Evolutionary conservation across 2,329 filamentous ascomycete genomes (phyloP), one percentile per base, ranked within the genome.

Genomic region (Paradendryphiella salina): DNA sequence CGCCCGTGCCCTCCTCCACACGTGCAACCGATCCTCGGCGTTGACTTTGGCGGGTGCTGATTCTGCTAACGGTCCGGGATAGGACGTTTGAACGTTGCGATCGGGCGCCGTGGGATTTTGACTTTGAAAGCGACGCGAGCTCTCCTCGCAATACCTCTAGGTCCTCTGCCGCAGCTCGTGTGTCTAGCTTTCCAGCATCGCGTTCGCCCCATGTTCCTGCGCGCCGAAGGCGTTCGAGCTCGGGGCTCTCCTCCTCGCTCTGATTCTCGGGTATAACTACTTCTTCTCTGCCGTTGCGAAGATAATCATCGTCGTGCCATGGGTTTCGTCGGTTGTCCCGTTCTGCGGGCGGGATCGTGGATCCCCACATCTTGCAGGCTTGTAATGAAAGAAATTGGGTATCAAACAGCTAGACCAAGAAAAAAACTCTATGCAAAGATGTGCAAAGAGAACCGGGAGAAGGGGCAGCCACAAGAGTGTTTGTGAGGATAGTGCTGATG

Each of bases 201-300:
- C 76, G 72, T 66, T 87, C 85, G 11, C 85, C 85, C 85, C 85
- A 87, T 15, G 80, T 84, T 28, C 83, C 60, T 35, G 63, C 61
- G 69, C 70, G 65, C 72, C 50, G 41, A 23, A 68, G 57, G 21
- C 55, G 48, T 71, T 61, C 56, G 31, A 56, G 49, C 72, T 62
- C 42, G 8, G 69, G 60, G 37, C 59, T 59, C 42, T 54, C 66
- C 4, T 57, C 45, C 26, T 50, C 53, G 33, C 57, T 66, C 7
- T 53, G 54, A 13, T 29, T 39, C 18, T 44, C 42, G 14, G 52
- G 44, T 21, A 45, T 28, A 1, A 41, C 54, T 6, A 36, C 42
- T 42, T 61, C 59, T 52, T 66, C 62, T 46, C 44, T 44, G 18
- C 56, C 62, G 44, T 59, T 39, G 15, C 52, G 54, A 10, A 61